Evolutionary conservation across 1,139 yeast species (phyloP), one percentile per base, ranked within the genome.

Genomic region (Wickerhamomyces sp.): DNA sequence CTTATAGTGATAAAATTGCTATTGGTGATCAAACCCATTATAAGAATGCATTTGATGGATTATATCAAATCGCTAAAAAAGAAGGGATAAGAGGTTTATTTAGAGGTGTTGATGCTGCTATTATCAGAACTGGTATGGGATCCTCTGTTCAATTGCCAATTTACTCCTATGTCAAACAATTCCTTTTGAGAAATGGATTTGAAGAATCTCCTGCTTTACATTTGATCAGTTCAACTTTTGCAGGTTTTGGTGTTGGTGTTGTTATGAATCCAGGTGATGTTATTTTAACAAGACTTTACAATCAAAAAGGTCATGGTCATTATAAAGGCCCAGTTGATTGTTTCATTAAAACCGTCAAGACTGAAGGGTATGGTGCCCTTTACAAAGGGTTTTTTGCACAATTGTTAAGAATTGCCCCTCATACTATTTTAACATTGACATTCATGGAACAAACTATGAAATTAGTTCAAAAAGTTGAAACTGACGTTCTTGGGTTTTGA

Each of bases 261-360:
- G 96, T 88, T 36, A 91, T 94, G 97, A 91, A 90, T 64, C 98
- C 98, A 15, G 89, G 96, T 81, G 99, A 93, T 65, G 98, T 93
- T 45, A 78, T 93, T 45, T 73, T 93, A 68, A 93, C 99, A 2
- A 78, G 99, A 69, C 84, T 94, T 66, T 93, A 91, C 68, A 93
- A 93, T 66, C 98, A 93, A 65, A 88, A 84, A 66, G 96, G 96
- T 36, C 78, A 87, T 59, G 78, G 86, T 59, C 76, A 86, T 48
- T 93, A 93, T 68, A 76, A 71, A 49, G 95, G 95, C 6, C 95
- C 96, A 2, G 58, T 90, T 26, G 99, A 93, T 66, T 93, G 99
- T 70, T 72, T 90, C 48, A 61, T 79, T 48, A 91, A 93, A 68
- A 91, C 97, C 0, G 77, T 91, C 32, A 72, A 69, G 48, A 72